Evolutionary conservation across 495 filamentous ascomycete genomes (phyloP).

Genomic region (Tuber calosporum): DNA sequence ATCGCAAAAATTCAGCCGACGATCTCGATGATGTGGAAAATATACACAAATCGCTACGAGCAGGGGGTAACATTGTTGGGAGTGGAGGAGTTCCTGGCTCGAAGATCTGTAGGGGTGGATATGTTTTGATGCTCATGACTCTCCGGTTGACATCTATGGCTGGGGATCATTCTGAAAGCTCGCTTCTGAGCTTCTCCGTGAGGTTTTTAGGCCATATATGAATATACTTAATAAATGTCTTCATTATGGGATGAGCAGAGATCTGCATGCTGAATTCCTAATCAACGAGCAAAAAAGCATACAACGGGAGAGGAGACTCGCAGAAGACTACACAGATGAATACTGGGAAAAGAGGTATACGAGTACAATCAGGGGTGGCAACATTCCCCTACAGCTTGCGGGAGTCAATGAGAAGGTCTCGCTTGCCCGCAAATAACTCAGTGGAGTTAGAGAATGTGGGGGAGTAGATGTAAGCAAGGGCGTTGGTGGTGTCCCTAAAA

Average conservation of each 20-base stretch:
- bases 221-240: constrained; percentile 97
- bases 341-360: constrained; percentile 99
- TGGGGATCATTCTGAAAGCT: constrained; percentile 79
- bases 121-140: constrained; percentile 75
- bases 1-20: constrained; percentile 72
- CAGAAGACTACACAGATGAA: constrained; percentile 96
- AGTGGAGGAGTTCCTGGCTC: constrained; percentile 73
- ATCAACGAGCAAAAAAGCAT: constrained; percentile 96
- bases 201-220: constrained; percentile 93
- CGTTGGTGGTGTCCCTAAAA: constrained; percentile 77
- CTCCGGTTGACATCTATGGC: constrained; percentile 79
- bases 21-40: constrained; percentile 79
- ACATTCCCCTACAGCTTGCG: constrained; percentile 87
- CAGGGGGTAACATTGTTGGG: constrained; percentile 65
- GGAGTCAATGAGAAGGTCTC: constrained; percentile 88
- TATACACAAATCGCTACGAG: constrained; percentile 70
- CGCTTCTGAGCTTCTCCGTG: constrained; percentile 74
- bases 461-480: constrained; percentile 90
- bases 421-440: constrained; percentile 92
- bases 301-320: constrained; percentile 74
- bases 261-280: constrained; percentile 88
- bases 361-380: constrained; percentile 79
- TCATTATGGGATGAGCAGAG: constrained; percentile 91
- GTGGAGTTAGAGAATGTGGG: constrained; percentile 93
- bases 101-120: constrained; percentile 93